Conservation (phyloP, 2,329 filamentous ascomycete genomes). For the Ophiosphaerella narmari region DNA sequence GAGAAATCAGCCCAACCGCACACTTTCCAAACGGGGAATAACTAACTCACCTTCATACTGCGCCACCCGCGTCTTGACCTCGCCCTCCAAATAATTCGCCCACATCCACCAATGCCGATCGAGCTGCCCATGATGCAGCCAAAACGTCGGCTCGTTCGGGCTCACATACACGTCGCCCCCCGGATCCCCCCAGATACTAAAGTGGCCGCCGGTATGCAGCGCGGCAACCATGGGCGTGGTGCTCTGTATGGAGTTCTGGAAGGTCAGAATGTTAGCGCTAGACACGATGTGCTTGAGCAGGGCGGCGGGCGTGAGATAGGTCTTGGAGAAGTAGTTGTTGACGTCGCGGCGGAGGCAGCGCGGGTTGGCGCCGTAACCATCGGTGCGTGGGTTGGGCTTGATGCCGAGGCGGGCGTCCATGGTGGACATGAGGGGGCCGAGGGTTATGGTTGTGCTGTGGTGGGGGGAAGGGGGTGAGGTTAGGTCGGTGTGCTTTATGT, state of each 20-base stretch:
- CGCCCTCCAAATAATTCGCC: slow-evolving; percentile 47
- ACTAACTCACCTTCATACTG: slow-evolving; percentile 43
- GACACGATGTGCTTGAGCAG: slow-evolving; percentile 30
- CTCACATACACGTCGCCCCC: slow-evolving; percentile 54
- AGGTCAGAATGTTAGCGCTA: slow-evolving; percentile 24
- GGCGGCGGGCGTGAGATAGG: slow-evolving; percentile 20
- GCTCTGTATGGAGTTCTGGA: slow-evolving; percentile 33
- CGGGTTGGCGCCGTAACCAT: slow-evolving; percentile 37
- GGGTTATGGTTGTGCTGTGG: slow-evolving; percentile 39
- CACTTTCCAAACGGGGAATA: too few species aligned
- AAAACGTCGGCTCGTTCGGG: slow-evolving; percentile 55
- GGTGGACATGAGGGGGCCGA: slow-evolving; percentile 53
- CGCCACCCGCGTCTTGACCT: slow-evolving; percentile 30
- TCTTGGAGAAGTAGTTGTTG: slow-evolving; percentile 30
- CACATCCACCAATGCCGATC: slow-evolving; percentile 58
- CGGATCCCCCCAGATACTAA: slow-evolving; percentile 49
- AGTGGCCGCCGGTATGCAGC: slow-evolving; percentile 54
- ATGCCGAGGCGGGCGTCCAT: slow-evolving; percentile 38
- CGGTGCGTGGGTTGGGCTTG: slow-evolving; percentile 34
- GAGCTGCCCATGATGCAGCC: slow-evolving; percentile 54
- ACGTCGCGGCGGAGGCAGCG: slow-evolving; percentile 41
- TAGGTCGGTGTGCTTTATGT: background rate
- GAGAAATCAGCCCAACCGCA: background rate
- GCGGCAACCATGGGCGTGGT: slow-evolving; percentile 13
- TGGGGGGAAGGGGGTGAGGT: too few species aligned